Conservation (phyloP, 495 filamentous ascomycete species). For the Rhizodiscina lignyota region DNA sequence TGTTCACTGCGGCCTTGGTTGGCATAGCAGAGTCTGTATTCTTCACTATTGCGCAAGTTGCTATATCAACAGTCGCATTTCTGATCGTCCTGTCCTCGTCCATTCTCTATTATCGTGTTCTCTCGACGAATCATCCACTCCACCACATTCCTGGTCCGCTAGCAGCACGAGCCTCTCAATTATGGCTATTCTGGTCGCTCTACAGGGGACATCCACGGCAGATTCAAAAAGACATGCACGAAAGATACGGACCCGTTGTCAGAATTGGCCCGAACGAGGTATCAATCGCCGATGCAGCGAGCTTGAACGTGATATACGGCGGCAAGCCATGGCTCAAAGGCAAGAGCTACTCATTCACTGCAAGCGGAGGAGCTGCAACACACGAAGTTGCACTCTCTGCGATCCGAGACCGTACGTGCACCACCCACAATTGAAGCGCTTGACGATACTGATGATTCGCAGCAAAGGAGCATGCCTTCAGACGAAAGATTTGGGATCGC, state of each 20-base stretch:
- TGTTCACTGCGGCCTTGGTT: neutral
- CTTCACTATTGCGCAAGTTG: neutral
- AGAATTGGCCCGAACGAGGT: conserved; percentile 1
- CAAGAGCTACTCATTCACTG: neutral
- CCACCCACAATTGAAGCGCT: neutral
- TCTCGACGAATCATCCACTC: neutral
- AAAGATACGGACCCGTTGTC: conserved; percentile 1
- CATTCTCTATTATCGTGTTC: neutral
- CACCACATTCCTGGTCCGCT: neutral
- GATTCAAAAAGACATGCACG: neutral
- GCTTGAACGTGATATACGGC: neutral
- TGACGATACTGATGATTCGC: too few relatives aligned
- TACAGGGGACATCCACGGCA: neutral
- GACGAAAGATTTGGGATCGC: neutral
- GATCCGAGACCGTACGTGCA: neutral
- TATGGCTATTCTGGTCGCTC: neutral
- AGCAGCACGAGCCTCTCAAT: neutral
- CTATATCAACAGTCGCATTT: neutral
- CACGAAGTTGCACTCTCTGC: neutral
- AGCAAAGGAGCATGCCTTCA: neutral
- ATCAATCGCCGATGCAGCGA: neutral
- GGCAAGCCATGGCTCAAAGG: neutral
- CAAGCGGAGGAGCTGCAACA: neutral
- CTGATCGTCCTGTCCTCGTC: neutral
- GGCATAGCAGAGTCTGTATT: neutral